Evolutionary conservation across 164 flowering plant species (phyloP).

Genomic region (Vitis rupestris): DNA sequence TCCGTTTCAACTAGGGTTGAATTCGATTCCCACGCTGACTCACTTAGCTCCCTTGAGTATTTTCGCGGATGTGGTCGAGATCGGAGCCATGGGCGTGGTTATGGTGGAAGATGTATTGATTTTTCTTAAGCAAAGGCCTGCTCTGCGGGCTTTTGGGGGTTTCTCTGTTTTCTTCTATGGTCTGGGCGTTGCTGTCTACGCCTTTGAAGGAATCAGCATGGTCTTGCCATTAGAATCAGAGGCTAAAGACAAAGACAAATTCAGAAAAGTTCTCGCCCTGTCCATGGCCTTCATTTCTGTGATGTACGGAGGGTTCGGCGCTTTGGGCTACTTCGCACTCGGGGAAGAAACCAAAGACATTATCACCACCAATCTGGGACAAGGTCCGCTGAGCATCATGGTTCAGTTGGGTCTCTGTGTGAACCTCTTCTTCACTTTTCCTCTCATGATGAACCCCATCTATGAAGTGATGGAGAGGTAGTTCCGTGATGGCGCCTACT

Average conservation of each 20-base stretch:
- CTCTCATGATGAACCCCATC: slow-evolving; percentile 95
- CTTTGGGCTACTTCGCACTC: slow-evolving; percentile 79
- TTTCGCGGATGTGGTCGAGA: too few relatives aligned
- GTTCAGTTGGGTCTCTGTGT: slow-evolving; percentile 80
- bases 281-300: slow-evolving; percentile 61
- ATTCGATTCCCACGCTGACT: slow-evolving; percentile 37
- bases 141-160: slow-evolving; percentile 57
- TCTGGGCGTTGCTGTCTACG: slow-evolving; percentile 72
- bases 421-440: slow-evolving; percentile 78
- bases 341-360: slow-evolving; percentile 78
- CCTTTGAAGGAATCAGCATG: slow-evolving; percentile 93
- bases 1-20: slow-evolving; percentile 79
- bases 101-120: too few relatives aligned
- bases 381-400: slow-evolving; percentile 50
- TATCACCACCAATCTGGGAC: slow-evolving; percentile 72
- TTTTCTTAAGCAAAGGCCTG: slow-evolving; percentile 19
- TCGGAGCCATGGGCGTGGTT: too few relatives aligned
- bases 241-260: slow-evolving; percentile 52
- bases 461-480: slow-evolving; percentile 81
- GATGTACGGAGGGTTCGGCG: slow-evolving; percentile 68
- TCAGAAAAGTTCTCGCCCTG: slow-evolving; percentile 54
- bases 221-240: slow-evolving; percentile 80
- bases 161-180: slow-evolving; percentile 65
- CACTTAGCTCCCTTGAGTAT: too few relatives aligned
- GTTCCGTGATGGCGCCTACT: slow-evolving; percentile 46